Evolutionary conservation across 306 rosid species (phyloP).

Genomic region (Vicia sativa): DNA sequence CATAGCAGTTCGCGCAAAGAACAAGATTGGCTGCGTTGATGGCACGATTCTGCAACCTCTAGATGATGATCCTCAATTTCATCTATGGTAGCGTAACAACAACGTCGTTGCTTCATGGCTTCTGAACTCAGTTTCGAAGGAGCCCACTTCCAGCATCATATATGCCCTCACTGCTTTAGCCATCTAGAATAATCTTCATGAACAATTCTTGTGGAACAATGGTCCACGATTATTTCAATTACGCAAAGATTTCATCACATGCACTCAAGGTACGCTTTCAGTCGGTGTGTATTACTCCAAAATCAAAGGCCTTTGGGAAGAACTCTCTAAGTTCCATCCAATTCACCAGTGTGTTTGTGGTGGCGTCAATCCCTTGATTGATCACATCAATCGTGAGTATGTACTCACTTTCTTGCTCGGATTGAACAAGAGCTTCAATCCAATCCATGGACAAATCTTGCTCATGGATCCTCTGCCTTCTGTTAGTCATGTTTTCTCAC

Average conservation of each 20-base stretch:
- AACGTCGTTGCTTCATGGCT: background rate
- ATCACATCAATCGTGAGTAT: background rate
- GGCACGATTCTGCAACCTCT: too few relatives aligned
- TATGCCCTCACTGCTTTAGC: too few relatives aligned
- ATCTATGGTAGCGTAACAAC: background rate
- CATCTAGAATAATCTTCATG: background rate
- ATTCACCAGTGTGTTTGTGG: background rate
- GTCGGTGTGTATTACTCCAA: too few relatives aligned
- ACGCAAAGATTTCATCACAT: background rate
- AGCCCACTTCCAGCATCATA: too few relatives aligned
- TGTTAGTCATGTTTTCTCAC: too few relatives aligned
- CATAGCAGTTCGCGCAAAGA: too few relatives aligned
- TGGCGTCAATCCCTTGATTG: background rate
- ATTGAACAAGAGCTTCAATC: background rate
- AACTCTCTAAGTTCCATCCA: too few relatives aligned
- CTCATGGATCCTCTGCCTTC: too few relatives aligned
- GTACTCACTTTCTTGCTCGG: background rate
- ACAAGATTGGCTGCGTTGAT: too few relatives aligned
- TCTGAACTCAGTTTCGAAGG: background rate
- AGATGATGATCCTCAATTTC: too few relatives aligned
- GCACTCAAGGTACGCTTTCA: background rate
- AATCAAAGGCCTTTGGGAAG: too few relatives aligned
- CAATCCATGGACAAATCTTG: too few relatives aligned
- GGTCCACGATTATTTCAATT: background rate
- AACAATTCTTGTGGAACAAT: background rate